Evolutionary conservation across 768 basidiomycete genomes (phyloP).

Genomic region (Hypsizygus marmoreus): DNA sequence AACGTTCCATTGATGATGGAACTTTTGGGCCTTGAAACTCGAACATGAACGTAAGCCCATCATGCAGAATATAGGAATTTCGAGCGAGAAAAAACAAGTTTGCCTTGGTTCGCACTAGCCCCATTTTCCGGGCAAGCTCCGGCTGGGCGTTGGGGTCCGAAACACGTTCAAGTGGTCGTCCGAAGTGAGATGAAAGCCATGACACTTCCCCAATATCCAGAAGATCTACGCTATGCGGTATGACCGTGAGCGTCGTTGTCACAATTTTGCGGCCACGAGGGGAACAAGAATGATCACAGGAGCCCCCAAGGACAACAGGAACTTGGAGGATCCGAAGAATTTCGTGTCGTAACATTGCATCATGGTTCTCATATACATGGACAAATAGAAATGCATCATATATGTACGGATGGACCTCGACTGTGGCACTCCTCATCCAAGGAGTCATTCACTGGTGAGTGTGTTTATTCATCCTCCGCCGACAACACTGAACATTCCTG

Average conservation of each 20-base stretch:
- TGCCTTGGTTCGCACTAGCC: neutral
- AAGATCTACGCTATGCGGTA: neutral
- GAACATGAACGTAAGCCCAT: neutral
- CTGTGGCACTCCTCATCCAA: too few species aligned
- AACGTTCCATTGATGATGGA: neutral
- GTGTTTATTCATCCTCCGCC: too few species aligned
- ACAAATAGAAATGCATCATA: slow-evolving; percentile 6
- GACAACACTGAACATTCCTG: too few species aligned
- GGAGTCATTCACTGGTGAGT: too few species aligned
- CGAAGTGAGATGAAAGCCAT: too few species aligned
- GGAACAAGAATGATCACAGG: too few species aligned
- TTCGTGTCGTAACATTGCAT: slow-evolving; percentile 11
- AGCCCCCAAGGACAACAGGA: too few species aligned
- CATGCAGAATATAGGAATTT: neutral
- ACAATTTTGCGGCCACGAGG: neutral
- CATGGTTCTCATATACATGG: slow-evolving; percentile 8
- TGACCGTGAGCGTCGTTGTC: neutral
- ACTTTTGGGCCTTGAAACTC: slow-evolving; percentile 1
- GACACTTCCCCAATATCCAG: too few species aligned
- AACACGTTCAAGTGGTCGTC: too few species aligned
- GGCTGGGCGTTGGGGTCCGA: slow-evolving; percentile 2
- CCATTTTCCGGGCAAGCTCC: slow-evolving; percentile 7
- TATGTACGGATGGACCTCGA: slow-evolving; percentile 11
- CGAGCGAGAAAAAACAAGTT: neutral
- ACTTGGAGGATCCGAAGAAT: slow-evolving; percentile 8